Base-by-base conservation (phyloP, 805 yeast genomes). In the Candida morakotiae region DNA sequence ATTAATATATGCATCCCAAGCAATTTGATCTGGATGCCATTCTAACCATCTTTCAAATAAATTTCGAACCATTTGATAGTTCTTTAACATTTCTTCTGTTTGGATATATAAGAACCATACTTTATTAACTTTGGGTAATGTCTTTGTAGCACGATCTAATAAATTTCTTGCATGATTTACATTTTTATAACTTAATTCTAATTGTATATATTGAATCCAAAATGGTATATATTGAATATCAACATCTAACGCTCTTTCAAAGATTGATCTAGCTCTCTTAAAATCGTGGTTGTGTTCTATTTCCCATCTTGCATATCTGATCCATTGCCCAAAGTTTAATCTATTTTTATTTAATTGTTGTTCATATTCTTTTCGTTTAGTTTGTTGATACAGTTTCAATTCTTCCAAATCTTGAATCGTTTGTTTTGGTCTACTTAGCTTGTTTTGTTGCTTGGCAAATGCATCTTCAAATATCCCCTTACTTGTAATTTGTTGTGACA, bases 281-380 rank as follows among this genome's bases (percentile, higher is more conserved):
- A 75, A 69, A 51, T 91, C 95, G 42, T 79, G 82, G 48, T 86
- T 91, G 41, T 63, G 59, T 4, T 83, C 83, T 3, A 81, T 56
- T 58, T 91, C 98, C 76, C 88, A 87, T 41, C 74, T 75, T 0
- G 96, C 98, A 57, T 91, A 93, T 39, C 96, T 68, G 55, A 87
- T 71, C 96, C 98, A 93, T 55, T 88, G 95, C 2, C 87, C 83
- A 51, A 75, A 70, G 51, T 87, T 88, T 24, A 83, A 73, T 41
- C 95, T 65, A 55, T 91, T 91, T 47, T 93, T 73, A 48, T 93
- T 77, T 37, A 93, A 62, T n/a, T 89, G 94, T 46, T 81, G 81
- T 60, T 93, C 98, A 55, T 69, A 91, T 47, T 86, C 96, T 23
- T 75, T 72, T 42, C 98, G 66, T 48, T 84, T 87, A 18, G 88